Evolutionary conservation across 1,284 basidiomycete species (phyloP).

Genomic region (Malassezia equina): DNA sequence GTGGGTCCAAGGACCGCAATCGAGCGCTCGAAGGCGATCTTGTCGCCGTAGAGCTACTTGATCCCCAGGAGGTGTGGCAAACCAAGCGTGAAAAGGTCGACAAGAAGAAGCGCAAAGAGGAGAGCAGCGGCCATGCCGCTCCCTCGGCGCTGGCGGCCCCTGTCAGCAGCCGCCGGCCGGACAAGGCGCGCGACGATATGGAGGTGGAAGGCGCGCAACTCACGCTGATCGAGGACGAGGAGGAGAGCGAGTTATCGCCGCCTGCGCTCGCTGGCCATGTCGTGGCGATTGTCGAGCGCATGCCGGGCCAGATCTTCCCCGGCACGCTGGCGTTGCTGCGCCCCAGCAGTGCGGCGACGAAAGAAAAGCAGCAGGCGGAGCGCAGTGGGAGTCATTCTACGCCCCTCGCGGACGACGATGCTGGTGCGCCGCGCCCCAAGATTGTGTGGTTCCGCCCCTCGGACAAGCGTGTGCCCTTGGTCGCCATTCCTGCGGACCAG

Average conservation of each 20-base stretch:
- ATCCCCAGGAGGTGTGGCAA: slow-evolving; percentile 73
- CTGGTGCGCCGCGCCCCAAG: slow-evolving; percentile 65
- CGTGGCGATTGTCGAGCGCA: slow-evolving; percentile 92
- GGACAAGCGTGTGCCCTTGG: slow-evolving; percentile 95
- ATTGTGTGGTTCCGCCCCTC: slow-evolving; percentile 99
- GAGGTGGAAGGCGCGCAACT: slow-evolving; percentile 97
- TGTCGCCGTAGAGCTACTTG: slow-evolving; percentile 92
- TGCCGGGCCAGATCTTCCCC: slow-evolving; percentile 96
- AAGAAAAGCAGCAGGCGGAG: slow-evolving; percentile 98
- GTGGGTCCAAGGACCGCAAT: slow-evolving; percentile 93
- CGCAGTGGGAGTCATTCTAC: slow-evolving; percentile 54
- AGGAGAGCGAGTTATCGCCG: slow-evolving; percentile 64
- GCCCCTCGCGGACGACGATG: slow-evolving; percentile 53
- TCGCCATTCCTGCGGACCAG: slow-evolving; percentile 93
- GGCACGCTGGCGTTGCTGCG: slow-evolving; percentile 89
- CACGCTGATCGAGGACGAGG: slow-evolving; percentile 88
- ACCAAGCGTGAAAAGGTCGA: slow-evolving; percentile 99
- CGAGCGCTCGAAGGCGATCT: slow-evolving; percentile 96
- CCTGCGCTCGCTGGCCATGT: slow-evolving; percentile 70
- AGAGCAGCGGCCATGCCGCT: slow-evolving; percentile 57
- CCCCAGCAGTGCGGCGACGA: slow-evolving; percentile 92
- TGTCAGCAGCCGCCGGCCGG: slow-evolving; percentile 66
- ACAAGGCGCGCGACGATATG: slow-evolving; percentile 99
- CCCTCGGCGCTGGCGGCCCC: neutral
- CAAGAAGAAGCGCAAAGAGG: slow-evolving; percentile 75